Evolutionary conservation across 2,329 filamentous ascomycete species (phyloP), one percentile per base, ranked within the genome.

Genomic region (Aspergillus uvarum): DNA sequence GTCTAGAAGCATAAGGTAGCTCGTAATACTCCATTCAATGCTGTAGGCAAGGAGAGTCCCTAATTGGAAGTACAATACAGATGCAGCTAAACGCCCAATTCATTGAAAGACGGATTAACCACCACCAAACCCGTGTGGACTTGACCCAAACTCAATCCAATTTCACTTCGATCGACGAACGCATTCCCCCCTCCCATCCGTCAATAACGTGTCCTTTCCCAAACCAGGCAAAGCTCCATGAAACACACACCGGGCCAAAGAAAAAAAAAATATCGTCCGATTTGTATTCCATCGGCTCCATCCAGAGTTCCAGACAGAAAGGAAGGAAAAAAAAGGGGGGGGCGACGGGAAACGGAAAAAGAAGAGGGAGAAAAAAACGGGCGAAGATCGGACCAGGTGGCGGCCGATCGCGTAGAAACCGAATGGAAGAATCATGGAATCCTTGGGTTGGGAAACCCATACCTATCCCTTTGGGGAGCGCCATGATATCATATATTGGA

Each of bases 401-500:
- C 38, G 38, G 38, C 38, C 38, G 38, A 44, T 44, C 38, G 14
- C 38, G 14, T 44, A 44, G 38, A 44, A 44, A 44, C 38, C 38
- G 5, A 44, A 44, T 44, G 38, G 38, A 44, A 44, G 12, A 44
- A 19, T 44, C 38, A 44, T 44, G 38, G 38, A 44, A 44, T 44
- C 38, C 38, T 35, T 44, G 38, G 38, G 32, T 35, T 19, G 16
- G 26, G 26, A 29, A 10, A 29, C 22, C 22, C 24, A 49, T 5
- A 16, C 4, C 21, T 11, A 50, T 50, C 21, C 47, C 11, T 19
- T 51, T 29, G 42, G 47, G 56, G 42, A 53, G n/a, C 38, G 38
- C 38, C 38, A 58, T 61, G 59, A 61, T 24, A 51, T 61, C 55
- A 61, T 55, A 48, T 38, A 32, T 19, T 38, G 26, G 49, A 35